These are phyloP conservation scores for Chlamydomonas reinhardtii DNA, from an alignment of 163 green algal species.

Conservation along the genomic window DNA sequence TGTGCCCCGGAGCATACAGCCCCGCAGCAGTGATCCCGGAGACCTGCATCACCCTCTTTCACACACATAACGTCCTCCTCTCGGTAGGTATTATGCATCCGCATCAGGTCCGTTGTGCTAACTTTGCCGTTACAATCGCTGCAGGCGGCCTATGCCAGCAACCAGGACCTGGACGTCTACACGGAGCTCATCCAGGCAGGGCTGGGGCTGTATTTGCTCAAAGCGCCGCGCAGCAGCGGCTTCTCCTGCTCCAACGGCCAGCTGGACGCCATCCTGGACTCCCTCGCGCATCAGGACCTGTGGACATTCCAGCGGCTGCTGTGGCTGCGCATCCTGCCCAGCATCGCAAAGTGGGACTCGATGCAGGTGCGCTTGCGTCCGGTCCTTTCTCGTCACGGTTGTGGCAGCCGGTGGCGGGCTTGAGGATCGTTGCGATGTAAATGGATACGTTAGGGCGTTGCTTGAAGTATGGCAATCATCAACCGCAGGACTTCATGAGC, in stretches of 20 bases:
- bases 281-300: slow-evolving; percentile 21
- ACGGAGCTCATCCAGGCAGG: slow-evolving; percentile 47
- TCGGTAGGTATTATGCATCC: too few relatives aligned
- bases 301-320: slow-evolving; percentile 30
- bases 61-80: slow-evolving; percentile 31
- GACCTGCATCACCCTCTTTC: slow-evolving; percentile 29
- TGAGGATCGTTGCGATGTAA: too few relatives aligned
- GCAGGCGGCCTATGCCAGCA: slow-evolving; percentile 26
- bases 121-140: background rate
- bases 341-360: slow-evolving; percentile 23
- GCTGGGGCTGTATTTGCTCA: slow-evolving; percentile 29
- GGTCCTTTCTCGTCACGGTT: too few relatives aligned
- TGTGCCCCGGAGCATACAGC: slow-evolving; percentile 17
- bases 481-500: slow-evolving; percentile 30
- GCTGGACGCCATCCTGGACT: slow-evolving; percentile 17
- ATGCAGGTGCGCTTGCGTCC: slow-evolving; percentile 8
- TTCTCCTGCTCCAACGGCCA: slow-evolving; percentile 6
- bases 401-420: too few relatives aligned
- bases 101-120: too few relatives aligned
- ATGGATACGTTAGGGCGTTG: background rate
- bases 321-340: slow-evolving; percentile 28
- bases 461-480: background rate
- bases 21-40: slow-evolving; percentile 15
- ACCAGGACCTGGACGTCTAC: slow-evolving; percentile 31
- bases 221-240: background rate